A percentile compares a stretch with the other conserved stretches of the same genome.
Evolutionary conservation across 2,329 filamentous ascomycete species (phyloP).

Genomic region (Phialophora expanda): DNA sequence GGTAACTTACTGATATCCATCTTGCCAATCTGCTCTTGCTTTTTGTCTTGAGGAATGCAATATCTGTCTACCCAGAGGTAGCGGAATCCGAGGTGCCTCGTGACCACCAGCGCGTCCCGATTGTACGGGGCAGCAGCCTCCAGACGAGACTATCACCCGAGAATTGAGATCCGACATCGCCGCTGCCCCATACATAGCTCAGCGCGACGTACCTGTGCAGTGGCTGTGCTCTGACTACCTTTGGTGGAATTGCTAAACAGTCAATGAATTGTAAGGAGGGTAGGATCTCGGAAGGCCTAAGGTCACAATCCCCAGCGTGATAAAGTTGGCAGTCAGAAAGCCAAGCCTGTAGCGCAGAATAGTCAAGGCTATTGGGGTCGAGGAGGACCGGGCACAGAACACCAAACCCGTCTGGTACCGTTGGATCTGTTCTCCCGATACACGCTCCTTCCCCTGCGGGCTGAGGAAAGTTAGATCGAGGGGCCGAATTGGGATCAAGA

Average conservation of each 20-base stretch:
- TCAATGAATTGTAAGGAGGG: background rate
- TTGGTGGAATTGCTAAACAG: slow-evolving; percentile 6
- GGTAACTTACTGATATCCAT: slow-evolving; percentile 26
- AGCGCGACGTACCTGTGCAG: slow-evolving; percentile 29
- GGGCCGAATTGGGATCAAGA: slow-evolving; percentile 8
- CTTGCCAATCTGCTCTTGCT: slow-evolving; percentile 35
- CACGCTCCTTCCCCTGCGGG: slow-evolving; percentile 4
- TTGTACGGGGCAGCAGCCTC: slow-evolving; percentile 29
- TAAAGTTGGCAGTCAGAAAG: background rate
- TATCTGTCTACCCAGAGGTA: slow-evolving; percentile 39
- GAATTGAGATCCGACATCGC: slow-evolving; percentile 20
- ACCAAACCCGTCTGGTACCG: background rate
- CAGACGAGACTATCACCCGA: slow-evolving; percentile 7
- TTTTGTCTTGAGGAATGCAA: slow-evolving; percentile 41
- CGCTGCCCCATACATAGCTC: slow-evolving; percentile 37
- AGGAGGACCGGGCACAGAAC: slow-evolving; percentile 5
- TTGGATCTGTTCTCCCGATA: slow-evolving; percentile 3
- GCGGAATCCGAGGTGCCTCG: slow-evolving; percentile 27
- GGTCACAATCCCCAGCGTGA: background rate
- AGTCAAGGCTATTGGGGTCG: slow-evolving; percentile 3
- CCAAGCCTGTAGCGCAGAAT: slow-evolving; percentile 10
- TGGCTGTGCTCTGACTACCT: slow-evolving; percentile 1
- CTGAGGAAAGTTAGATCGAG: slow-evolving; percentile 5
- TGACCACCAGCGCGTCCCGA: slow-evolving; percentile 36
- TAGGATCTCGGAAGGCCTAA: background rate